Evolutionary conservation across 352 stramenopile species (phyloP).

Genomic region (Globisporangium paroecandrum): DNA sequence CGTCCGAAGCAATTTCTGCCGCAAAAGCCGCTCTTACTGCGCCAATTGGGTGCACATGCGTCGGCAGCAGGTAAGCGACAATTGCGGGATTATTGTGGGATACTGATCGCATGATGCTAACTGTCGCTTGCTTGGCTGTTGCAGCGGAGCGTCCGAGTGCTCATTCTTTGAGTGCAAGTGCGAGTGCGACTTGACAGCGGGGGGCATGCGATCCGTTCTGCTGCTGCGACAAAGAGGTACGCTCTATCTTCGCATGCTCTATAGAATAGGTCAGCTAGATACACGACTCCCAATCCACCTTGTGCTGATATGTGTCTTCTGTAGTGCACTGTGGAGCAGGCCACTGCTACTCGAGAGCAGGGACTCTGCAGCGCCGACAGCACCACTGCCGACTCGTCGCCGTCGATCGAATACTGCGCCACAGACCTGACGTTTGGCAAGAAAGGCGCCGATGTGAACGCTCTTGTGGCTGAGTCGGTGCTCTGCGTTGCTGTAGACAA

Average conservation of each 20-base stretch:
- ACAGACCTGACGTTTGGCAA: constrained; percentile 30
- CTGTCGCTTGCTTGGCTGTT: background rate
- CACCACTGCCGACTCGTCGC: background rate
- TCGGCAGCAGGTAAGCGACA: constrained; percentile 20
- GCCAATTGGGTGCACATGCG: constrained; percentile 40
- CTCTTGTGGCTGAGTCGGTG: constrained; percentile 41
- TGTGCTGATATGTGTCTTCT: background rate
- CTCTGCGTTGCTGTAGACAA: constrained; percentile 49
- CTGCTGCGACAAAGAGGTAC: constrained; percentile 46
- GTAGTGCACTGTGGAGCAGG: constrained; percentile 32
- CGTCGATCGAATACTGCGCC: constrained; percentile 40
- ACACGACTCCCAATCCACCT: background rate
- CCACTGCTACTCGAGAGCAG: constrained; percentile 12
- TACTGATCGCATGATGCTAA: background rate
- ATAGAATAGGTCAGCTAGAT: too few relatives aligned
- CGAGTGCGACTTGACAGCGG: constrained; percentile 43
- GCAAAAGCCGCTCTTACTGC: constrained; percentile 23
- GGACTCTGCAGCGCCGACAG: constrained; percentile 25
- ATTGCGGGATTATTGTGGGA: too few relatives aligned
- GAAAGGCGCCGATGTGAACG: constrained; percentile 23
- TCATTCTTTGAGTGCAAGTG: constrained; percentile 42
- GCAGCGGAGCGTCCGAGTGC: constrained; percentile 19
- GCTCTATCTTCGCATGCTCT: background rate
- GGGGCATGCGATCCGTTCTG: constrained; percentile 42
- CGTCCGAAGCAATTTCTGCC: constrained; percentile 22